Conservation (phyloP, 352 stramenopile genomes). For the Pythium insidiosum region DNA sequence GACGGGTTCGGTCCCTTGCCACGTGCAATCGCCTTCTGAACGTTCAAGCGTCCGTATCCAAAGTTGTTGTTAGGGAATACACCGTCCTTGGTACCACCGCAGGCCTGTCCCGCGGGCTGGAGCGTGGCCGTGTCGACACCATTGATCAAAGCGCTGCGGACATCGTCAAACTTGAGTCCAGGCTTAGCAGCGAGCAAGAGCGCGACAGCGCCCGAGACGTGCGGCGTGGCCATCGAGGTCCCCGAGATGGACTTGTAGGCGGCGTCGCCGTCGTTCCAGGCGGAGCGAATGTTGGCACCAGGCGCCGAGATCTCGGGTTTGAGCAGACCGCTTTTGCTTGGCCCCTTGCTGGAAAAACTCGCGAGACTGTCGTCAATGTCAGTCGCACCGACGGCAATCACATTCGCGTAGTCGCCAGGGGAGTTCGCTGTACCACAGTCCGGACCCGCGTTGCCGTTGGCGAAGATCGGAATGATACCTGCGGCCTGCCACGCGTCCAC, state of each 20-base stretch:
- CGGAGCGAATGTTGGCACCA: constrained; percentile 6
- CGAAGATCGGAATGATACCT: constrained; percentile 20
- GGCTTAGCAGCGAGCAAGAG: constrained; percentile 11
- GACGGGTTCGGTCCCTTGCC: too few species aligned
- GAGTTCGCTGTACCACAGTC: constrained; percentile 15
- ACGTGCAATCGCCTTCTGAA: too few species aligned
- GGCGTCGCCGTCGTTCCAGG: neutral
- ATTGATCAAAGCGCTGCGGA: constrained; percentile 2
- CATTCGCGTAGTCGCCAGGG: constrained; percentile 17
- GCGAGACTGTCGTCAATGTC: constrained; percentile 8
- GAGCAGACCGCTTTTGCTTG: constrained; percentile 1
- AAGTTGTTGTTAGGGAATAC: constrained; percentile 37
- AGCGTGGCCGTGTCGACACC: constrained; percentile 9
- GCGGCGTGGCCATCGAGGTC: constrained; percentile 8
- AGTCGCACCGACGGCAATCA: constrained; percentile 19
- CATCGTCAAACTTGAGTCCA: constrained; percentile 3
- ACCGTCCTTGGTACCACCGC: constrained; percentile 17
- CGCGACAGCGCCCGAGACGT: constrained; percentile 7
- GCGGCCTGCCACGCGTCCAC: constrained; percentile 12
- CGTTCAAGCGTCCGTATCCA: constrained; percentile 27
- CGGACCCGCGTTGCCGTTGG: constrained; percentile 14
- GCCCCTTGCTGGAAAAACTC: constrained; percentile 12
- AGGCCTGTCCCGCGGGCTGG: constrained; percentile 10
- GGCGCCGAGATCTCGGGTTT: constrained; percentile 16
- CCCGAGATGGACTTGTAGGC: constrained; percentile 3